Base-by-base conservation (phyloP, 169 alveolate species). In the Plasmodium vivax region DNA sequence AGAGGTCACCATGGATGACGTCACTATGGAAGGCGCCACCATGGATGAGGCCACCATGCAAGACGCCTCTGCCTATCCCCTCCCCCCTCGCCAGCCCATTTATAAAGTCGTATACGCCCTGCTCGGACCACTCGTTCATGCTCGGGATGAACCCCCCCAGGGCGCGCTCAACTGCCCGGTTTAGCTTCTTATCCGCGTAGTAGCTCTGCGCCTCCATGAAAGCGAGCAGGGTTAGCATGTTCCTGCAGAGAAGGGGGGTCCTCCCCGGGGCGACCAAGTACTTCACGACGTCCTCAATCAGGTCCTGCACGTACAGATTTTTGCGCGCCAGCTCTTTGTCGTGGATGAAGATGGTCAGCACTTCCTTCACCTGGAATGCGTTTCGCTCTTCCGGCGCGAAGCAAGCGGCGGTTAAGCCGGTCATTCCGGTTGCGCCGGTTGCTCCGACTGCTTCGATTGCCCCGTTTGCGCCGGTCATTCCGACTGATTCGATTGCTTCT, bases 291-390 rank as follows among this genome's bases (percentile, higher is more conserved):
- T 19, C 56, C 47, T 62, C 56, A 36, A 88, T 80, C 72, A 88
- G 51, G 38, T 77, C 90, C 47, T 62, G 81, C 54, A 88, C 68
- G 36, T 88, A 88, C 36, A 43, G 19, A 80, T 88, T 88, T 79
- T 88, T 88, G 23, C 72, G 77, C 43, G 83, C 74, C 83, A 88
- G 51, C 38, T 88, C 83, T 34, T 80, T 88, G 73, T 88, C 94
- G 32, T 88, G 43, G 72, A 88, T 88, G 80, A 88, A 88, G 16
- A 88, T 88, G 38, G 94, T 62, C 30, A 88, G 73, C 47, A 88
- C 41, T 58, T 88, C 94, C 43, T 88, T 88, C 51, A 71, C 30
- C 41, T 88, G 91, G 47, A 88, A 88, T 6, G 47, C 27, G 12
- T 68, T 19, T 68, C 38, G 32, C 38, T 68, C 77, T 7, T n/a